A percentile compares a stretch with the other conserved stretches of the same genome.
Conservation (phyloP, 2,329 filamentous ascomycete species). For the Periconia macrospinosa region DNA sequence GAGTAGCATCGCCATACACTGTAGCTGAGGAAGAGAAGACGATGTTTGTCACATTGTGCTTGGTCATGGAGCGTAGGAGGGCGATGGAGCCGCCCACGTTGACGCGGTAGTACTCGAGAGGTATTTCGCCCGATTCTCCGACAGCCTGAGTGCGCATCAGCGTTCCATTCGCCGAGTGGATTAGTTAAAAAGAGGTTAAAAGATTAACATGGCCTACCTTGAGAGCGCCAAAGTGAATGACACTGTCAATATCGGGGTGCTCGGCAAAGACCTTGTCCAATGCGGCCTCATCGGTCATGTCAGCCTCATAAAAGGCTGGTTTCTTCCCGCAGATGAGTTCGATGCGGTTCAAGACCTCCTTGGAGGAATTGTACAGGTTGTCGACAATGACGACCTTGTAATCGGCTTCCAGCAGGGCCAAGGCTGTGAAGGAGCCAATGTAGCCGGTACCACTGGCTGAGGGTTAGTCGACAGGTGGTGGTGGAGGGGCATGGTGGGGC, state of each 20-base stretch:
- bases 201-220: conserved; percentile 64
- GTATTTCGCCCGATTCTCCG: conserved; percentile 90
- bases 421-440: conserved; percentile 95
- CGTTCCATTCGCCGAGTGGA: background rate
- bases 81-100: conserved; percentile 92
- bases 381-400: conserved; percentile 98
- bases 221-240: conserved; percentile 97
- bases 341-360: conserved; percentile 90
- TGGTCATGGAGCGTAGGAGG: conserved; percentile 83
- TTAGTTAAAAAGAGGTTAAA: too few relatives aligned
- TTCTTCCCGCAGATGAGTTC: conserved; percentile 90
- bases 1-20: conserved; percentile 96
- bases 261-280: conserved; percentile 86
- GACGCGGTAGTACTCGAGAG: conserved; percentile 96
- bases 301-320: conserved; percentile 79
- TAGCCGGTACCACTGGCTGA: conserved; percentile 85
- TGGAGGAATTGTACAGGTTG: conserved; percentile 95
- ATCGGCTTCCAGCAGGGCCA: conserved; percentile 87
- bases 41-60: conserved; percentile 91
- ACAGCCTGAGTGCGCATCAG: conserved; percentile 66
- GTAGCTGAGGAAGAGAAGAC: conserved; percentile 98
- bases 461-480: conserved; percentile 9
- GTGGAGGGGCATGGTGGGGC: conserved; percentile 31
- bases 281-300: conserved; percentile 82
- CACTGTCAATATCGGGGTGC: conserved; percentile 93